Base-by-base conservation (phyloP, 75 land plant genomes). In the Chamaecyparis obtusa region DNA sequence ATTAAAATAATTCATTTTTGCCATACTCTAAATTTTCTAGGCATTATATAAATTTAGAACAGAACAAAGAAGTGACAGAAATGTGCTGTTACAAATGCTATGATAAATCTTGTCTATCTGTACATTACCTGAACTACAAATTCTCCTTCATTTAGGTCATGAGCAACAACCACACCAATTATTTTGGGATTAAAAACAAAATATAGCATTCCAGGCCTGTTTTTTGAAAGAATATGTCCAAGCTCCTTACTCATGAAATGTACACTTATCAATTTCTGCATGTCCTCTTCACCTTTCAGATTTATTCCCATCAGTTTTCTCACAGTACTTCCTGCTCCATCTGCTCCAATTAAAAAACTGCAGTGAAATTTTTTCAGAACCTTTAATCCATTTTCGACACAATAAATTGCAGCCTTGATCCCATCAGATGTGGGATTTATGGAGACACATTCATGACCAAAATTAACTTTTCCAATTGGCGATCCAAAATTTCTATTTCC, bases 131-230 rank as follows among this genome's bases (percentile, higher is more conserved):
- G 99, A 89, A 93, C 89, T 24, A 98, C 93, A 89, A 98, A 98
- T 88, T 98, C 99, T 51, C 99, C 99, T 87, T 91, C 85, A 49
- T 91, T 87, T 24, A 98, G 95, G 88, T 97, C 96, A 92, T 98
- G 99, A 60, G 99, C 99, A 88, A 98, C 99, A 85, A 98, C 93
- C n/a, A 97, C 99, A 15, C 98, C 97, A 87, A 98, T 97, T 43
- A 92, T 94, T 81, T 90, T 91, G 24, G 94, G 90, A 84, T 97
- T 98, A 89, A 97, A 98, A 57, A 98, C 94, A 87, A 98, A 98
- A 86, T 93, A 98, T 24, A 98, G 90, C 99, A 96, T 96, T 86
- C 99, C 99, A 35, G 99, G 99, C 85, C 95, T 94, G 21, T 93
- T 86, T 74, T 91, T 82, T 10, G 85, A 80, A 57, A 98, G 88